phyloP scores from a whole-genome alignment of 345 rosid genomes.

The Viola odorata region DNA sequence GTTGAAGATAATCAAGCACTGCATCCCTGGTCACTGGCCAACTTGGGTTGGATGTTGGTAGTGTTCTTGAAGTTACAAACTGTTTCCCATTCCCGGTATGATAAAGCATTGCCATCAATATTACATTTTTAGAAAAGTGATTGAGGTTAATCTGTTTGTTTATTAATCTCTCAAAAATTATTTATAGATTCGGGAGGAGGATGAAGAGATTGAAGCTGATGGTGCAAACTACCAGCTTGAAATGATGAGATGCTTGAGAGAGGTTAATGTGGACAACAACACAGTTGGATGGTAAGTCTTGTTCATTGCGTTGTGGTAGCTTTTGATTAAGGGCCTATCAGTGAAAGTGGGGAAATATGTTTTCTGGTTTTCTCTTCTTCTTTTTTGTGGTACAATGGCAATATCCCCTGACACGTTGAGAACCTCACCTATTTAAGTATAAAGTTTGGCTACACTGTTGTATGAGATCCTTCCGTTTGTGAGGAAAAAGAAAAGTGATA shows the following conservation, averaged over 20 bases:
- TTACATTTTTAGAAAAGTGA: not conserved
- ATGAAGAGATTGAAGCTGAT: slow-evolving; percentile 96
- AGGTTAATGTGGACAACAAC: slow-evolving; percentile 97
- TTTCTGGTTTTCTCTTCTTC: no score
- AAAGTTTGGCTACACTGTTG: no score
- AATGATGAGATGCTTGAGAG: slow-evolving; percentile 97
- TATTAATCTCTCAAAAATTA: not conserved
- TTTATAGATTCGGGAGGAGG: slow-evolving; percentile 69
- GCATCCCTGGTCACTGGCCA: slow-evolving; percentile 97
- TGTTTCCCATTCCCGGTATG: slow-evolving; percentile 97
- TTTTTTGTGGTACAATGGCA: no score
- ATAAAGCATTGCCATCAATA: not conserved
- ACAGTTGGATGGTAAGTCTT: slow-evolving; percentile 85
- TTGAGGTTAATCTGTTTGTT: no score
- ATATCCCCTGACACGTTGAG: no score
- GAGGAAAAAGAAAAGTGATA: no score
- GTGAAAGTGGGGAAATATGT: no score
- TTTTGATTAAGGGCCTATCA: no score
- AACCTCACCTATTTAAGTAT: no score
- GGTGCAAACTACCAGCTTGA: slow-evolving; percentile 99
- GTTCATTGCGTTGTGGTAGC: not conserved
- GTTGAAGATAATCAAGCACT: slow-evolving; percentile 90
- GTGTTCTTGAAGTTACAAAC: slow-evolving; percentile 96
- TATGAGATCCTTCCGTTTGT: no score
- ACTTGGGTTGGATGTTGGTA: slow-evolving; percentile 97